Conservation (phyloP, 129 eudicot genomes). For the Cynara cardunculus region DNA sequence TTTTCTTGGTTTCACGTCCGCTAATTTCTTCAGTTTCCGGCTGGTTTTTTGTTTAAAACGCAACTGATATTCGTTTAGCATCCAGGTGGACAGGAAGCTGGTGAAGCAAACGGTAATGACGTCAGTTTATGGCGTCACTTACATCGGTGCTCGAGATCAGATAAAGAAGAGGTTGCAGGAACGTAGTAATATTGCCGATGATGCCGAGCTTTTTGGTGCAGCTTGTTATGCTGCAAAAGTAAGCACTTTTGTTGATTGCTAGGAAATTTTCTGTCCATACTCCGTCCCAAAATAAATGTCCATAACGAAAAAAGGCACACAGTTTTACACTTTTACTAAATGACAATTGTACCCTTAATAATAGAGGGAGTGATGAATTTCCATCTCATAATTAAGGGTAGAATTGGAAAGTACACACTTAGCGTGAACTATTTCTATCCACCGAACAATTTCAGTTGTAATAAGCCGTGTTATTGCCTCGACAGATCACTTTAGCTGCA, state of each 20-base stretch:
- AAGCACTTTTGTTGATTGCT: slow-evolving; percentile 20
- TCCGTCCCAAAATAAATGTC: neutral
- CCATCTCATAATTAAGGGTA: neutral
- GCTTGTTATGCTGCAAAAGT: slow-evolving; percentile 97
- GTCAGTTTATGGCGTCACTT: slow-evolving; percentile 97
- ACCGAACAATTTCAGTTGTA: neutral
- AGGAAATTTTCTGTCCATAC: neutral
- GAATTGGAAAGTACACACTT: neutral
- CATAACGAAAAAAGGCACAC: no score
- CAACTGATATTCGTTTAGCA: neutral
- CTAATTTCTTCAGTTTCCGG: neutral
- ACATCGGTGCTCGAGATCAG: slow-evolving; percentile 93
- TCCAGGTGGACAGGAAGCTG: slow-evolving; percentile 88
- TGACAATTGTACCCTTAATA: neutral
- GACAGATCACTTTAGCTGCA: slow-evolving; percentile 77
- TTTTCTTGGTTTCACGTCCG: neutral
- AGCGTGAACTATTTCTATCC: no score
- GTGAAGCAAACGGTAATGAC: slow-evolving; percentile 99
- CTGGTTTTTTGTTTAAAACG: neutral
- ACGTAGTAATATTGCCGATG: slow-evolving; percentile 62
- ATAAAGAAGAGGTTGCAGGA: slow-evolving; percentile 81
- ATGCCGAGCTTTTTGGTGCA: slow-evolving; percentile 68
- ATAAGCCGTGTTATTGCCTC: slow-evolving; percentile 12
- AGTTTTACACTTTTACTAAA: no score
- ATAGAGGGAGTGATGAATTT: neutral